A percentile compares a stretch with the other conserved stretches of the same genome.
phyloP scores from a whole-genome alignment of 2,329 filamentous ascomycete species.

The Daldinia sp. region DNA sequence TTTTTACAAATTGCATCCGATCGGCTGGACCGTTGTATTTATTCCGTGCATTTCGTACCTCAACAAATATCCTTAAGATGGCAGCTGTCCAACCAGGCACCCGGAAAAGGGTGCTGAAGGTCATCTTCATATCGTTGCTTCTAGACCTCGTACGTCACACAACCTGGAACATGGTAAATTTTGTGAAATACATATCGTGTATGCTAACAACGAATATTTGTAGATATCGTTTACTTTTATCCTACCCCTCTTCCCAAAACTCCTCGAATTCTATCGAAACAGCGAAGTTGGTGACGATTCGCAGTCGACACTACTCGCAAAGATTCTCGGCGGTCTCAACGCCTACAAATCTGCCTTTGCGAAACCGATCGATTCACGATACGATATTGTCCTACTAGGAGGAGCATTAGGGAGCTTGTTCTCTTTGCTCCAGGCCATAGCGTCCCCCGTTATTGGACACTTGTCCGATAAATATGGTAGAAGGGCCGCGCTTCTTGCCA shows the following conservation, averaged over 20 bases:
- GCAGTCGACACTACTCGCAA: constrained; percentile 73
- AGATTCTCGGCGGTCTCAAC: constrained; percentile 85
- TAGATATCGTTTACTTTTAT: constrained; percentile 99
- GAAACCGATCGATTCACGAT: constrained; percentile 91
- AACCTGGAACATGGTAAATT: not conserved
- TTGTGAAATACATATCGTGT: not conserved
- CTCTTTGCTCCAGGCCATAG: constrained; percentile 88
- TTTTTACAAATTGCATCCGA: constrained; percentile 19
- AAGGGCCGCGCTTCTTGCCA: constrained; percentile 85
- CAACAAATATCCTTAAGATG: constrained; percentile 40
- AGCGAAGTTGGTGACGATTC: constrained; percentile 71
- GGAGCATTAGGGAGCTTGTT: constrained; percentile 95
- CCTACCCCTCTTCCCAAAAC: constrained; percentile 92
- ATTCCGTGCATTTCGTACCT: constrained; percentile 17
- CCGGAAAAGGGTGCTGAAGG: constrained; percentile 85
- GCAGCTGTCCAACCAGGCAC: constrained; percentile 55
- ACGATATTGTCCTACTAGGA: constrained; percentile 95
- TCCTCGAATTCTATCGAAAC: constrained; percentile 95
- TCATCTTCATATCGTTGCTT: constrained; percentile 89
- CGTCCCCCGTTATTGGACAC: constrained; percentile 89
- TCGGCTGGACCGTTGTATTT: constrained; percentile 40
- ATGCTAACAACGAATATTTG: constrained; percentile 7
- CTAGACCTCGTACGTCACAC: constrained; percentile 80
- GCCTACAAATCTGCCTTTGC: constrained; percentile 95
- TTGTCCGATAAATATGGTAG: constrained; percentile 92